Conservation (phyloP, 179 eudicot genomes). For the Beta macrorhiza region DNA sequence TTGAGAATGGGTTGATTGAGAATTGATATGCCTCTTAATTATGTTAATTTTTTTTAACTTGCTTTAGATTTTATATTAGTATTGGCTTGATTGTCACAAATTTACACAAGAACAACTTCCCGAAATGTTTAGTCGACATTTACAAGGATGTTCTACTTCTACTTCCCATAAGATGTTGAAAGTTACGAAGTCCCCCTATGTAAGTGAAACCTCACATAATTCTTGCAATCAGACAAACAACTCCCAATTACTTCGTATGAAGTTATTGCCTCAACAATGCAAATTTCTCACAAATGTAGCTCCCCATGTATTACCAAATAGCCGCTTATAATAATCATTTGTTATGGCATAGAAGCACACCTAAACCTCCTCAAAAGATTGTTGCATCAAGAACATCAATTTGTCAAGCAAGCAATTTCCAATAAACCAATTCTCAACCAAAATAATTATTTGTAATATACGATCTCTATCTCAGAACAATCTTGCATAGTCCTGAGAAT, state of each 20-base stretch:
- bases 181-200: neutral
- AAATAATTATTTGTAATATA: neutral
- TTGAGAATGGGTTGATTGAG: neutral
- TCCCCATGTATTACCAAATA: neutral
- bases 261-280: neutral
- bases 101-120: neutral
- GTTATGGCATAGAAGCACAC: neutral
- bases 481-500: neutral
- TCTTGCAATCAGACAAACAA: neutral
- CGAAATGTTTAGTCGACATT: neutral
- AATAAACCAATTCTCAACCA: conserved; percentile 2
- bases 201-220: neutral
- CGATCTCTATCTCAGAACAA: neutral
- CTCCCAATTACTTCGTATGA: neutral
- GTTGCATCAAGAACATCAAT: neutral
- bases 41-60: neutral
- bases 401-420: neutral
- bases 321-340: neutral
- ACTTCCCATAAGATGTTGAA: neutral
- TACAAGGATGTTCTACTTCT: neutral
- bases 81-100: neutral
- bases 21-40: neutral
- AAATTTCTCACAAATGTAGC: neutral
- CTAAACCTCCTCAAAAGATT: neutral
- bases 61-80: neutral